Base-by-base conservation (phyloP, 2,329 filamentous ascomycete genomes). In the Fusarium verrucosum region DNA sequence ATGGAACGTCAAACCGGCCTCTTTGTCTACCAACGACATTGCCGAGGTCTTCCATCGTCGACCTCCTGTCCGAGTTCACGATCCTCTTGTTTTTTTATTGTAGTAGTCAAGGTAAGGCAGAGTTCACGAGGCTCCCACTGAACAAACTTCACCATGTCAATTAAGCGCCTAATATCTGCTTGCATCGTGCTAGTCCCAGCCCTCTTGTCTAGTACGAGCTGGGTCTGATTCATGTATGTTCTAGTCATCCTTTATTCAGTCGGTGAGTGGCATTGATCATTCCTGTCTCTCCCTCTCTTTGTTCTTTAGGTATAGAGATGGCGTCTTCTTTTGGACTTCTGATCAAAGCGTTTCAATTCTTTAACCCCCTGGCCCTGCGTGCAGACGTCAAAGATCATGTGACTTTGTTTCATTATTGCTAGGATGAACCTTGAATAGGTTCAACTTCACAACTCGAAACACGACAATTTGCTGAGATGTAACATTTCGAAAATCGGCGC, bases 341-440 rank as follows among this genome's bases (percentile, higher is more conserved):
- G 20, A 17, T 16, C 37, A 51, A 36, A 22, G 23, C n/a, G 22
- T n/a, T 14, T 54, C 23, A 22, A 10, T 25, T 41, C 16, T 43
- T 30, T 10, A 14, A 23, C 42, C 51, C 49, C 51, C 65, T 54
- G 50, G 53, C 50, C 41, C 30, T 57, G 53, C 68, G 53, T 61
- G 68, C 68, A 70, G 69, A 58, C 49, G 52, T 54, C 55, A 51
- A 25, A n/a, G 43, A 62, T 70, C 68, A 70, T 71, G 68, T 70
- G 68, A 70, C 37, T 40, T 20, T 33, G 26, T 32, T 50, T 36
- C 35, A 28, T 19, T 28, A n/a, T 17, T 46, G 20, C 43, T 36
- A 33, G 52, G 57, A 46, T 54, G 50, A 30, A 16, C 14, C 7
- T n/a, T 32, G 14, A 32, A 28, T 28, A 28, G 9, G 26, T 28